Base-by-base conservation (phyloP, 352 stramenopile species). In the Pythium brassicae region DNA sequence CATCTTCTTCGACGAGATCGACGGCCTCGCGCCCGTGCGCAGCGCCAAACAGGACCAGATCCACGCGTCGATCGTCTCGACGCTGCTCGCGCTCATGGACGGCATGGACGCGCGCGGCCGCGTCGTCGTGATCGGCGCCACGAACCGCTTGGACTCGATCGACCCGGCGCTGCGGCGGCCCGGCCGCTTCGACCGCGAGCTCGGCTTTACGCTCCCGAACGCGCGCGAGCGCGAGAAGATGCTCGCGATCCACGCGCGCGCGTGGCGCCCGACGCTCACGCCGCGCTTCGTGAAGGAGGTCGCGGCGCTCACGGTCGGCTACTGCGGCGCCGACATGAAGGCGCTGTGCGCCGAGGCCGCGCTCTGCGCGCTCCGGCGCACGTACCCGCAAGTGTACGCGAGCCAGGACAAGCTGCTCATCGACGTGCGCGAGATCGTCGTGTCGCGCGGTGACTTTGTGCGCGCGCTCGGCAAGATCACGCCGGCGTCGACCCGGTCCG, bases 81-180 rank as follows among this genome's bases (percentile, higher is more conserved):
- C 92, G 4, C 63, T 98, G 56, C 66, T 98, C 17, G 92, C 91
- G 26, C 68, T 97, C 20, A 98, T 98, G 90, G 92, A 98, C 50
- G 92, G 92, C 7, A 86, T 95, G 65, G 81, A 93, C 55, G 73
- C 73, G 0, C 81, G 85, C 19, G 83, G 81, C 48, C 92, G 94
- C 27, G 95, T 99, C 1, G 80, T 99, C 25, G 95, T 99, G n/a
- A 93, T 99, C 55, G 97, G 89, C 17, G 97, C 97, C 6, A 99
- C 97, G 0, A 99, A 99, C 63, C 83, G 96, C n/a, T 76, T 98
- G 8, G 89, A 96, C 67, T 87, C 87, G 3, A 94, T 99, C 37
- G 97, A 99, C 68, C 85, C 91, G 7, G 96, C 97, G 14, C 66
- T 99, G 26, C 78, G 98, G 34, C 78, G 97, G 35, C 94, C 96